Conservation (phyloP, 2,329 filamentous ascomycete species). For the Didymella sp. region DNA sequence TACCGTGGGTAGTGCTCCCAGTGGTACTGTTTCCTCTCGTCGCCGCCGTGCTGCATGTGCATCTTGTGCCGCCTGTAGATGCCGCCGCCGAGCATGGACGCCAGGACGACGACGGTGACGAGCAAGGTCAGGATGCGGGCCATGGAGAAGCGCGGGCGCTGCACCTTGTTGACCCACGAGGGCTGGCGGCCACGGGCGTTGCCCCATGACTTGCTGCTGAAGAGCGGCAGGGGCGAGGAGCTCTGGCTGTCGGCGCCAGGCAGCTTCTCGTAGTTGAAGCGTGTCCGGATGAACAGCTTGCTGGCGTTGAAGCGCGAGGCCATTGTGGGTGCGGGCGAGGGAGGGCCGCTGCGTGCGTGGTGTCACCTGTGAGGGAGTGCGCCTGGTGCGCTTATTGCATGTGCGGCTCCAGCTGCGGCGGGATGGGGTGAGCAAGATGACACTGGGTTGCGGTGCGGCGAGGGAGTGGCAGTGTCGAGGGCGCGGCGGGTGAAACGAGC, state of each 20-base stretch:
- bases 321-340: conserved; percentile 32
- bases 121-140: conserved; percentile 52
- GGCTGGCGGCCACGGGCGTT: conserved; percentile 40
- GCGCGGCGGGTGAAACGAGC: conserved; percentile 37
- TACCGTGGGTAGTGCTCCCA: conserved; percentile 57
- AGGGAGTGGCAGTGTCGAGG: conserved; percentile 16
- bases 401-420: conserved; percentile 36
- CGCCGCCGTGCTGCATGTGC: conserved; percentile 44
- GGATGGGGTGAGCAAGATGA: too few species aligned
- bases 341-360: conserved; percentile 1
- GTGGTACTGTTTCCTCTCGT: conserved; percentile 49
- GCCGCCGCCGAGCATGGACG: conserved; percentile 52
- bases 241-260: conserved; percentile 52
- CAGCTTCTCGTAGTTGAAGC: conserved; percentile 57
- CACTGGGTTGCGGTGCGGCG: conserved; percentile 7
- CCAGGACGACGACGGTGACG: conserved; percentile 51
- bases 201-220: conserved; percentile 48
- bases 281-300: conserved; percentile 53
- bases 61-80: conserved; percentile 50
- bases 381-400: conserved; percentile 40
- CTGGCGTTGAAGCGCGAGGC: conserved; percentile 54
- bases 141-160: conserved; percentile 52
- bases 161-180: conserved; percentile 50
- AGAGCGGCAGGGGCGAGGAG: conserved; percentile 50
- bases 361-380: conserved; percentile 12